Percentiles rank a stretch among this genome's conserved stretches.
Conservation (phyloP, 225 moss, liverwort and hornwort genomes). For the Lunularia cruciata region DNA sequence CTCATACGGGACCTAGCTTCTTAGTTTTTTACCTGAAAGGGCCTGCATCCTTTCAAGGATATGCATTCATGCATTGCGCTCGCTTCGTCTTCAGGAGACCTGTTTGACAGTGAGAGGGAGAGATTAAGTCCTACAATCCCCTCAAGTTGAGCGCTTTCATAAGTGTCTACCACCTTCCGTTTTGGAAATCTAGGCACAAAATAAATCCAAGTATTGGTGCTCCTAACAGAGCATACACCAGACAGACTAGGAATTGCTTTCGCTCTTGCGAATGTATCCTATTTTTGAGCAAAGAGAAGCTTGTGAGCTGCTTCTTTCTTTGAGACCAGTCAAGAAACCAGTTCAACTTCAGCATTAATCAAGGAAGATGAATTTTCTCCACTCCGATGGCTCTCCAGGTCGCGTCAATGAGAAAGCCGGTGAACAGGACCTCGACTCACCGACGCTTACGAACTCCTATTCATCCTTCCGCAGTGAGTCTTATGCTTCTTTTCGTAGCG, state of each 20-base stretch:
- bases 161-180: not conserved
- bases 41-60: not conserved
- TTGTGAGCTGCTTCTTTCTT: not conserved
- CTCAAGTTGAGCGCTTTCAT: not conserved
- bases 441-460: not conserved
- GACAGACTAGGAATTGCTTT: not conserved
- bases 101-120: not conserved
- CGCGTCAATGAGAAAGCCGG: not conserved
- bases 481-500: conserved; percentile 22
- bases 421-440: conserved; percentile 11
- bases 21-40: not conserved
- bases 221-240: not conserved
- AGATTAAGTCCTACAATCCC: not conserved
- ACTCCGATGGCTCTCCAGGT: not conserved
- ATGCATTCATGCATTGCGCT: not conserved
- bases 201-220: not conserved
- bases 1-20: too few relatives aligned
- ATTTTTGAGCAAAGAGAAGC: not conserved
- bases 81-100: not conserved
- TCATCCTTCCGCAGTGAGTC: conserved; percentile 3
- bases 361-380: conserved; percentile 27
- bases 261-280: not conserved
- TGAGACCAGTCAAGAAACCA: too few relatives aligned
- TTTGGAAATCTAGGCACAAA: too few relatives aligned
- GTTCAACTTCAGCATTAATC: not conserved